Conservation (phyloP, 164 flowering plant genomes). For the Umbilicus rupestris region DNA sequence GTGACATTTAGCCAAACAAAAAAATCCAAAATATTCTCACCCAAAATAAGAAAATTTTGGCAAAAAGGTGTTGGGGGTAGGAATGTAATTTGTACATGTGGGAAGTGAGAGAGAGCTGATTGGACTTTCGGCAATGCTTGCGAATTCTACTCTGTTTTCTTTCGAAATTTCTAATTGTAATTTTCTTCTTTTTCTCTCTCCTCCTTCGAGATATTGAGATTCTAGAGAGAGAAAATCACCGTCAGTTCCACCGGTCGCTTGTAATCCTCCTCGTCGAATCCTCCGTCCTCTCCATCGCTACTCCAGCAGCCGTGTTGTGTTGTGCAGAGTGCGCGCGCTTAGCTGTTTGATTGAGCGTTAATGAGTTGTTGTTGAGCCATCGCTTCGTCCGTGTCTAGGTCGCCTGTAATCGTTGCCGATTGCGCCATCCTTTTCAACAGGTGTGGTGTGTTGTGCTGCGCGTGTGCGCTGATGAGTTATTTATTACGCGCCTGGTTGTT, state of each 20-base stretch:
- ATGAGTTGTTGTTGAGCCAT: background rate
- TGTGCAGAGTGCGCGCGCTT: background rate
- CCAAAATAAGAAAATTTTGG: no score
- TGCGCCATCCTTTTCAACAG: background rate
- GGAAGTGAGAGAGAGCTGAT: background rate
- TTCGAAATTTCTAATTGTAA: background rate
- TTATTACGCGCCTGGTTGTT: background rate
- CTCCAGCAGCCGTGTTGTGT: no score
- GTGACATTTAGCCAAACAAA: no score
- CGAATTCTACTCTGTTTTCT: background rate
- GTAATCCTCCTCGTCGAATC: background rate
- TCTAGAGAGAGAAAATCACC: no score
- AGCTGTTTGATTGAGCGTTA: background rate
- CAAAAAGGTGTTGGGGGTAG: no score
- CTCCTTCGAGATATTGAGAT: background rate
- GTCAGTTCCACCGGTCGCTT: background rate
- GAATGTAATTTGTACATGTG: no score
- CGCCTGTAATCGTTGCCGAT: background rate
- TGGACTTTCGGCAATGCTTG: background rate
- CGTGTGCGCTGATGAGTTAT: background rate
- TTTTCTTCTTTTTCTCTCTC: background rate
- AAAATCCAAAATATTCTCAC: no score
- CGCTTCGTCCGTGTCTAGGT: background rate
- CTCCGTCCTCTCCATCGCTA: background rate
- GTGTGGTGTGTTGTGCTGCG: background rate